Percentiles rank a stretch among this genome's conserved stretches.
These are phyloP conservation scores for Sugiyamaella valdiviana DNA, from an alignment of 805 yeast genomes.

Conservation along the genomic window DNA sequence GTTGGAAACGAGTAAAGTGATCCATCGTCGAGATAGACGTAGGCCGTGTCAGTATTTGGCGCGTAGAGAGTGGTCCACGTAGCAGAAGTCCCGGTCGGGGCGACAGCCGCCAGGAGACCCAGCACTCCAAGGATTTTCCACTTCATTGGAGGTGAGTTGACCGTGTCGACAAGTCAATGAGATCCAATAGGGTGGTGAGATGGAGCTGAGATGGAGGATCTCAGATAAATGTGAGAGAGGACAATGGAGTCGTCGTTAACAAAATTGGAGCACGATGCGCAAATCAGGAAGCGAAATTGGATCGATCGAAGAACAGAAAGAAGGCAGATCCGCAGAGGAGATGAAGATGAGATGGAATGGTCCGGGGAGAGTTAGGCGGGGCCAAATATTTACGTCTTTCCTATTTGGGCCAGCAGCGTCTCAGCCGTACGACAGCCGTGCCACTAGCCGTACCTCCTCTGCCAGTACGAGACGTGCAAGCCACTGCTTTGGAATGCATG, in stretches of 20 bases:
- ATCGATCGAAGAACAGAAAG: no score
- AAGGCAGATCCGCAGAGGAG: no score
- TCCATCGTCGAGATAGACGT: conserved; percentile 19
- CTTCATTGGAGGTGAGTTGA: not conserved
- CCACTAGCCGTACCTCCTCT: not conserved
- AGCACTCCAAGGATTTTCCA: not conserved
- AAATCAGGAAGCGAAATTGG: no score
- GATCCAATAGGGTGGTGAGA: no score
- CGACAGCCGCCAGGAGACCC: not conserved
- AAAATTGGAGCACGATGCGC: no score
- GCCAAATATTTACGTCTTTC: not conserved
- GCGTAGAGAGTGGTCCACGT: conserved; percentile 22
- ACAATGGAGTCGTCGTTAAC: not conserved
- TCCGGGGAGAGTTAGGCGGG: not conserved
- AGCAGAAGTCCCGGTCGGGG: conserved; percentile 1
- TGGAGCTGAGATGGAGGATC: no score
- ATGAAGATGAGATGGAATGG: not conserved
- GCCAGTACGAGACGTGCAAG: no score
- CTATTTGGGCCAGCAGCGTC: not conserved
- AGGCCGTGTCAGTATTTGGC: conserved; percentile 19
- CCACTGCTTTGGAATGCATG: no score
- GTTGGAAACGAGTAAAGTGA: conserved; percentile 17
- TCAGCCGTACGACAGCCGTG: not conserved
- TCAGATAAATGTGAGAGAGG: not conserved
- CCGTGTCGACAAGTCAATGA: no score